Base-by-base conservation (phyloP, 768 basidiomycete genomes). In the Suillus bovinus region DNA sequence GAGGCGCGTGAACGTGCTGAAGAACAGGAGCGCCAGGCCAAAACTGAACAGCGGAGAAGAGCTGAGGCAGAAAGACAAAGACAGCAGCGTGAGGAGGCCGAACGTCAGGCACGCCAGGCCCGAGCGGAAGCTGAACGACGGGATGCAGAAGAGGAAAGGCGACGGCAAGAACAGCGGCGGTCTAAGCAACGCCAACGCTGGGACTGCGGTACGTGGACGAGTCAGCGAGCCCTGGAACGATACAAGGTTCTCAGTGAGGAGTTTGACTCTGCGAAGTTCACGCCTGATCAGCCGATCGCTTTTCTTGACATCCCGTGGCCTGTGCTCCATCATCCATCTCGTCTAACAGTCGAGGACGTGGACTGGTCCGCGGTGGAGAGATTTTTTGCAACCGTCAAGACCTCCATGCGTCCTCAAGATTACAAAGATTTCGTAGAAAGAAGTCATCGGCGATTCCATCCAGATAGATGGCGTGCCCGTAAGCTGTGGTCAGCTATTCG, bases 221-320 rank as follows among this genome's bases (percentile, higher is more conserved):
- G 78, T 10, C 77, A 79, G 60, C 81, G 88, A 52, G 93, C 92
- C 5, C 75, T 93, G 33, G 90, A 92, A 66, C 82, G 86, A 33
- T 94, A 90, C 74, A 84, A 78, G 50, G 69, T 72, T 36, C 78
- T 89, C 8, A 78, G 82, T 63, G 86, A 85, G 24, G 78, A 80
- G 36, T 93, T 93, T 69, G 89, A 93, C 71, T 68, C 75, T 17
- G 75, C 82, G 13, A 85, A 82, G 64, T 90, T 87, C 73, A 76
- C 81, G 4, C 65, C 76, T 41, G 79, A 80, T 24, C 73, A 80
- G 16, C 83, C 86, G 4, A 71, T 91, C n/a, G 72, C 79, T 4
- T 85, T 87, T 62, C 82, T 86, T 52, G 81, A 80, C 44, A 78
- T 94, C 34, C 90, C 91, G 0, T 94, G 91, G 91, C 92, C 92